phyloP scores from a whole-genome alignment of 768 basidiomycete genomes.

The Leucocoprinus leucothites region DNA sequence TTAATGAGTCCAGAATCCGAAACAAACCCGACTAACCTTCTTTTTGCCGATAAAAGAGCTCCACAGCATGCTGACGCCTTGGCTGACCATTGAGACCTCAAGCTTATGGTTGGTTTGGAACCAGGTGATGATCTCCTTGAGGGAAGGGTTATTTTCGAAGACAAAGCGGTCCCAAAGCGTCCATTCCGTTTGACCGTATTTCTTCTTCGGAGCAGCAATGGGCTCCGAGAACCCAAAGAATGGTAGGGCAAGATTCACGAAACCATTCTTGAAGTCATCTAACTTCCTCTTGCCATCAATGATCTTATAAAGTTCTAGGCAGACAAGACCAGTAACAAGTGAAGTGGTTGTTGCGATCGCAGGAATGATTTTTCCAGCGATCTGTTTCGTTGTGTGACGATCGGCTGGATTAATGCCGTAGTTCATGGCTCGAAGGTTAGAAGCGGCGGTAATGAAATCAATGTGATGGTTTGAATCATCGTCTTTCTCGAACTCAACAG shows the following conservation, averaged over 20 bases:
- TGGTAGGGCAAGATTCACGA: slow-evolving; percentile 94
- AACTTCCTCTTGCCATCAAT: slow-evolving; percentile 94
- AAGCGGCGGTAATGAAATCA: slow-evolving; percentile 97
- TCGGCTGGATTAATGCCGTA: slow-evolving; percentile 88
- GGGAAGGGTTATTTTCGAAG: slow-evolving; percentile 84
- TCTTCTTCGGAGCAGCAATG: slow-evolving; percentile 82
- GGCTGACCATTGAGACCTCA: slow-evolving; percentile 92
- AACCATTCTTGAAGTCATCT: slow-evolving; percentile 97
- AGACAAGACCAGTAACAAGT: slow-evolving; percentile 92
- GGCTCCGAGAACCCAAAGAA: slow-evolving; percentile 99
- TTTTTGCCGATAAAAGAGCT: slow-evolving; percentile 89
- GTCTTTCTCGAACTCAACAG: slow-evolving; percentile 99
- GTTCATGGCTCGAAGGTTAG: slow-evolving; percentile 93
- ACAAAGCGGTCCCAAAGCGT: slow-evolving; percentile 98
- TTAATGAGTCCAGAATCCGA: background rate
- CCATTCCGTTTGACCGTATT: slow-evolving; percentile 89
- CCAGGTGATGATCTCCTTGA: slow-evolving; percentile 79
- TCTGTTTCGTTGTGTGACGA: slow-evolving; percentile 92
- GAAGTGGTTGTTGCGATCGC: slow-evolving; percentile 99
- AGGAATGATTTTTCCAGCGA: slow-evolving; percentile 98
- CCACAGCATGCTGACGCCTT: slow-evolving; percentile 98
- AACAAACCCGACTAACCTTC: slow-evolving; percentile 62
- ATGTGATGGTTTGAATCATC: slow-evolving; percentile 98
- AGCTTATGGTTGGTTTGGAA: slow-evolving; percentile 85
- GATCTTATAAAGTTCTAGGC: slow-evolving; percentile 97